These are phyloP conservation scores for Capsicum baccatum DNA, from an alignment of 257 asterid genomes.

Conservation along the genomic window DNA sequence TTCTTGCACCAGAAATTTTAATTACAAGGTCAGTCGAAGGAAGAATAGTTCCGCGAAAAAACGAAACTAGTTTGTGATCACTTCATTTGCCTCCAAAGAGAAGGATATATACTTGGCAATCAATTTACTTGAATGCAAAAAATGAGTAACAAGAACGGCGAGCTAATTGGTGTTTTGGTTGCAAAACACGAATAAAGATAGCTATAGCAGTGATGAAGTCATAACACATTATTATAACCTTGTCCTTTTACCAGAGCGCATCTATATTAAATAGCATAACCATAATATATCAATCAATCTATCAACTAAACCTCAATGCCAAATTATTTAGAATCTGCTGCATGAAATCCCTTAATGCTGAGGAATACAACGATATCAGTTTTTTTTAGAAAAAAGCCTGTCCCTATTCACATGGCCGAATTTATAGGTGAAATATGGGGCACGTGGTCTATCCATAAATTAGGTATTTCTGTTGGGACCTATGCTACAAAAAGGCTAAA, in stretches of 20 bases:
- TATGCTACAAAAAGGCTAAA: too few species aligned
- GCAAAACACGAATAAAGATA: not conserved
- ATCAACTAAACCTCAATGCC: not conserved
- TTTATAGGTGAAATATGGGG: too few species aligned
- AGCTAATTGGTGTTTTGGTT: not conserved
- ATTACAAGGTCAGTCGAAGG: not conserved
- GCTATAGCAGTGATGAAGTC: not conserved
- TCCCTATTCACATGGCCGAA: not conserved
- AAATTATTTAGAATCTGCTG: not conserved
- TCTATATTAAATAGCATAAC: not conserved
- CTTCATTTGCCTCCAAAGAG: not conserved
- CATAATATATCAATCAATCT: not conserved
- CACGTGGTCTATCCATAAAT: too few species aligned
- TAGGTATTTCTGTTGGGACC: too few species aligned
- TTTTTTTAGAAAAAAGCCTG: too few species aligned
- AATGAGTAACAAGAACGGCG: not conserved
- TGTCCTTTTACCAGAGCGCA: not conserved
- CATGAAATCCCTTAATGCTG: not conserved
- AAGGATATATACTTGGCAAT: not conserved
- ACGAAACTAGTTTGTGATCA: not conserved
- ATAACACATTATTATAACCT: not conserved
- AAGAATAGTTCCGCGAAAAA: not conserved
- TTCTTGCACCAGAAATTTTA: not conserved
- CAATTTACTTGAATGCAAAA: not conserved
- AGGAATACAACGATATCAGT: too few species aligned